Percentiles rank a stretch among this genome's conserved stretches.
Conservation (phyloP, 176 grass and related monocot genomes). For the Eragrostis nindensis region DNA sequence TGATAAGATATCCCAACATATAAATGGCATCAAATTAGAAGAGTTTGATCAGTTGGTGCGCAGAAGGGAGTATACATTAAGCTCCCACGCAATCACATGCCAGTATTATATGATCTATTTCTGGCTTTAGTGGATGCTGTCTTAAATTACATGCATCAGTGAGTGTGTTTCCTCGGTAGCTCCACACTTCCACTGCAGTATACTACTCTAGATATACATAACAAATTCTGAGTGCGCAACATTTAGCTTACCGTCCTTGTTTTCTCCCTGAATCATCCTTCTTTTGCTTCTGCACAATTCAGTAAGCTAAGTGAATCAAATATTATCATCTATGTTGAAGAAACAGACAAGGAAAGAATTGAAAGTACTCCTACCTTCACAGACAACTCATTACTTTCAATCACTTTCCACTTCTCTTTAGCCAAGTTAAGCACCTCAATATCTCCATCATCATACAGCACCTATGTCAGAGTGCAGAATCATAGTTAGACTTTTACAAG, state of each 20-base stretch:
- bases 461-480: constrained; percentile 44
- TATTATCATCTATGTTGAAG: constrained; percentile 26
- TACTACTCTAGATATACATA: neutral
- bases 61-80: neutral
- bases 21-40: neutral
- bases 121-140: neutral
- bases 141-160: neutral
- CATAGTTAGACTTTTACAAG: constrained; percentile 21
- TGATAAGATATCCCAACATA: neutral
- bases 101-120: no score
- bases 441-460: constrained; percentile 89
- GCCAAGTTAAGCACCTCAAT: constrained; percentile 77
- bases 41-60: neutral
- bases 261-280: constrained; percentile 45
- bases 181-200: neutral
- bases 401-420: constrained; percentile 81
- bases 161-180: neutral
- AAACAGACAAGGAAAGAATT: constrained; percentile 26
- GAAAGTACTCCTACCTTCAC: constrained; percentile 56
- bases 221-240: constrained; percentile 12
- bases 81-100: no score
- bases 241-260: constrained; percentile 60
- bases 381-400: constrained; percentile 48
- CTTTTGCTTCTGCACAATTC: constrained; percentile 67
- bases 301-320: constrained; percentile 40